phyloP scores from a whole-genome alignment of 2,329 filamentous ascomycete genomes.

The Falciphora oryzae region DNA sequence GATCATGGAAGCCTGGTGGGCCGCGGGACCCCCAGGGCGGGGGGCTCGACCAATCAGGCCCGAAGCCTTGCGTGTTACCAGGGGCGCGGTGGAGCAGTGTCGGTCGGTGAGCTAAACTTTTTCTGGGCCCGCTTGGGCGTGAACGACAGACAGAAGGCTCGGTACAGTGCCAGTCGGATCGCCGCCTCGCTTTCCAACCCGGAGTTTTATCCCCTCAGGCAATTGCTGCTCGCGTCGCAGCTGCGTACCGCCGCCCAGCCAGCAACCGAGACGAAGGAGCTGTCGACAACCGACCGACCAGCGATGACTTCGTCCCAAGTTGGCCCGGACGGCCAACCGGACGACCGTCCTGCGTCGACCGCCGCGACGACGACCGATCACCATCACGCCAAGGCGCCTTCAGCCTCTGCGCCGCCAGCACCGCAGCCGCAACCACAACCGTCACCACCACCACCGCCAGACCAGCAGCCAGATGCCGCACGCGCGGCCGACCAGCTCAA shows the following conservation, averaged over 20 bases:
- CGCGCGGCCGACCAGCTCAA: background rate
- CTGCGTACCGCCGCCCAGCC: constrained; percentile 15
- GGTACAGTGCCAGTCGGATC: background rate
- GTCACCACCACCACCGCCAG: background rate
- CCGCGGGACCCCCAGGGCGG: background rate
- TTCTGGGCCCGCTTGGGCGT: constrained; percentile 7
- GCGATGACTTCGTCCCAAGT: constrained; percentile 57
- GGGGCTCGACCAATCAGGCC: constrained; percentile 11
- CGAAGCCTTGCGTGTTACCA: constrained; percentile 6
- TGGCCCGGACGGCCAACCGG: constrained; percentile 27
- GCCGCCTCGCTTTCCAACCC: background rate
- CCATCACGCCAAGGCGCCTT: background rate
- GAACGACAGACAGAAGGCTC: background rate
- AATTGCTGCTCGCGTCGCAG: constrained; percentile 3
- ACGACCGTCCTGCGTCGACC: background rate
- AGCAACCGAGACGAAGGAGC: constrained; percentile 46
- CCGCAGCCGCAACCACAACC: background rate
- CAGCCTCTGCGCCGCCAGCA: background rate
- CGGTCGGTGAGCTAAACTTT: constrained; percentile 12
- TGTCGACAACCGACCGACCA: constrained; percentile 38
- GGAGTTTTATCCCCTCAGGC: background rate
- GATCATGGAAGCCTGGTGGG: background rate
- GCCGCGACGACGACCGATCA: background rate
- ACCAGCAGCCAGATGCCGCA: background rate
- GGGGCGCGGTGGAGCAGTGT: constrained; percentile 3